Conservation (phyloP, 108 stramenopile genomes). For the Fragilaria radians region DNA sequence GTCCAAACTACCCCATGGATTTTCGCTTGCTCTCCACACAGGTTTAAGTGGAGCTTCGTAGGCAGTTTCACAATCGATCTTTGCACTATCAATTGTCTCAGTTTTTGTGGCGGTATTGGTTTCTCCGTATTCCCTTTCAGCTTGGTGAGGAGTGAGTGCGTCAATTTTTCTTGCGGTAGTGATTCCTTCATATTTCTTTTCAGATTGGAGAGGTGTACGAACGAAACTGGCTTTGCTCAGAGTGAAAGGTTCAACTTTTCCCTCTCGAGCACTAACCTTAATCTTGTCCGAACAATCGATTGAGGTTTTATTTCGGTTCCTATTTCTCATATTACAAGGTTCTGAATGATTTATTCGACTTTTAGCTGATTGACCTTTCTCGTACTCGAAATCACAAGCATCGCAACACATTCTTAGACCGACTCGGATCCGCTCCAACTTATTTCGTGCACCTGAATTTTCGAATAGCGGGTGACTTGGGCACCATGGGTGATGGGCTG, state of each 20-base stretch:
- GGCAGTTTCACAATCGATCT: not conserved
- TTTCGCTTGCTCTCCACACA: constrained; percentile 42
- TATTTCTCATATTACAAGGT: not conserved
- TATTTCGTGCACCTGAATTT: constrained; percentile 19
- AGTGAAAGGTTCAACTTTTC: not conserved
- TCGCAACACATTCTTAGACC: constrained; percentile 16
- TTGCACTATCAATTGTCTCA: not conserved
- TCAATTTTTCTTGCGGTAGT: not conserved
- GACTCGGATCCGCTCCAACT: constrained; percentile 23
- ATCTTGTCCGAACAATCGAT: not conserved
- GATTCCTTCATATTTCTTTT: not conserved
- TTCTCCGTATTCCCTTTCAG: not conserved
- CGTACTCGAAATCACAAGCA: constrained; percentile 22
- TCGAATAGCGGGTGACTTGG: constrained; percentile 16
- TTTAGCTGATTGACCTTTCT: constrained; percentile 12
- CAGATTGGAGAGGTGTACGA: not conserved
- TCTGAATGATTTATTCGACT: not conserved
- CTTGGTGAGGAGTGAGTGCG: not conserved
- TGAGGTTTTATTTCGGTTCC: not conserved
- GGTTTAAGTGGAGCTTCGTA: not conserved
- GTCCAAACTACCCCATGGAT: constrained; percentile 68
- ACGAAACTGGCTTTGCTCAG: not conserved
- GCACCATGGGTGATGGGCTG: constrained; percentile 43
- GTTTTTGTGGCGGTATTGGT: not conserved
- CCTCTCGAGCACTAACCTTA: not conserved